Percentiles rank a stretch among this genome's conserved stretches.
phyloP scores from a whole-genome alignment of 139 green algal species.

The Chlamydomonas asymmetrica region DNA sequence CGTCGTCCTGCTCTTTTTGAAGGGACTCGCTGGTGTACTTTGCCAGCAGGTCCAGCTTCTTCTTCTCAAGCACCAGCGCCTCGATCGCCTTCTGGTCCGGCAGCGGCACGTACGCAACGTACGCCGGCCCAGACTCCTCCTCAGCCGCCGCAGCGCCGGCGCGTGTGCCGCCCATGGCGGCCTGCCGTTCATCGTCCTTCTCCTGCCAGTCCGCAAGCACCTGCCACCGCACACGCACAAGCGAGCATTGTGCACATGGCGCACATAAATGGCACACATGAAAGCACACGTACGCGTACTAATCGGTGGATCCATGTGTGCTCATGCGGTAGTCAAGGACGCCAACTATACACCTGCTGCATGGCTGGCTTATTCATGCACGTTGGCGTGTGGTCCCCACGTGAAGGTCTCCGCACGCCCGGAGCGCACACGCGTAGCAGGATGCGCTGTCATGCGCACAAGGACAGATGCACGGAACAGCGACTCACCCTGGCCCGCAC shows the following conservation, averaged over 20 bases:
- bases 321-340: too few species aligned
- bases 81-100: constrained; percentile 94
- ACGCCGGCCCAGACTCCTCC: constrained; percentile 50
- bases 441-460: too few species aligned
- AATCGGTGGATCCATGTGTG: too few species aligned
- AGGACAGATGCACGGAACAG: background rate
- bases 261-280: too few species aligned
- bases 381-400: too few species aligned
- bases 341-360: too few species aligned
- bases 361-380: too few species aligned
- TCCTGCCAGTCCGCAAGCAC: constrained; percentile 74
- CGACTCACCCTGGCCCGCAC: constrained; percentile 56
- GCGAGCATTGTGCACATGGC: background rate
- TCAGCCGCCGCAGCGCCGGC: constrained; percentile 28
- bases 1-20: constrained; percentile 72
- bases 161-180: background rate
- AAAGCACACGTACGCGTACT: too few species aligned
- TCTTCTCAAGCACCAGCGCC: constrained; percentile 86
- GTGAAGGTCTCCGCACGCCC: too few species aligned
- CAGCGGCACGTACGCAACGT: constrained; percentile 92
- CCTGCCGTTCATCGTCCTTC: constrained; percentile 63
- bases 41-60: constrained; percentile 86
- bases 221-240: constrained; percentile 29
- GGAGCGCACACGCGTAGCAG: too few species aligned
- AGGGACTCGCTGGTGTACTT: constrained; percentile 84